Evolutionary conservation across 176 grass and related monocot species (phyloP).

Genomic region (Eremochloa ophiuroides): DNA sequence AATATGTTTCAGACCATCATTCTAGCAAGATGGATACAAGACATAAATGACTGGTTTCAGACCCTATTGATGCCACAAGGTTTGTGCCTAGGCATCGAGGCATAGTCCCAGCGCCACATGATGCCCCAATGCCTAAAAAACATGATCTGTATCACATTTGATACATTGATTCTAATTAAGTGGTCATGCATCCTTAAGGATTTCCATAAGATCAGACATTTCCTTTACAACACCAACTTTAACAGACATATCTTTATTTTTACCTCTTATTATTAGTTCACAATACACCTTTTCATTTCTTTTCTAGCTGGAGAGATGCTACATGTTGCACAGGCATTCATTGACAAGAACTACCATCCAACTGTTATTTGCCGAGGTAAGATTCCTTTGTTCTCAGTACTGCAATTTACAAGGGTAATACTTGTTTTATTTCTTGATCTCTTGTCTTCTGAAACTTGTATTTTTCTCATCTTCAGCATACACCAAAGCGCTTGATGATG

Average conservation of each 20-base stretch:
- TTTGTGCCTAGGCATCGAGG: neutral
- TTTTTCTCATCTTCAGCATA: slow-evolving; percentile 38
- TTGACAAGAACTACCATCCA: slow-evolving; percentile 92
- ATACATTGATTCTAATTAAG: neutral
- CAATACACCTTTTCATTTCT: neutral
- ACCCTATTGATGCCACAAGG: neutral
- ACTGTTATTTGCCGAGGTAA: slow-evolving; percentile 95
- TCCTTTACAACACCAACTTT: neutral
- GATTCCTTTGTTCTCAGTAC: neutral
- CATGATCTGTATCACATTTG: neutral
- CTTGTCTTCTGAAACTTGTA: slow-evolving; percentile 26
- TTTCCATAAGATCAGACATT: neutral
- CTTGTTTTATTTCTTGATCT: neutral
- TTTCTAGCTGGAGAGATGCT: slow-evolving; percentile 97
- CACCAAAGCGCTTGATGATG: slow-evolving; percentile 89
- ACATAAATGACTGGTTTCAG: neutral
- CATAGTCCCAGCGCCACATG: neutral
- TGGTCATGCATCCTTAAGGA: neutral
- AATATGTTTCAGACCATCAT: neutral
- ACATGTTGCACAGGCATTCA: slow-evolving; percentile 87
- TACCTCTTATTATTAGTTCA: neutral
- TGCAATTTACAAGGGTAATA: neutral
- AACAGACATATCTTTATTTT: neutral
- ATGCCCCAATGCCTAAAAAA: neutral
- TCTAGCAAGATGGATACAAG: neutral